Evolutionary conservation across 441 rosid species (phyloP).

Genomic region (Adansonia gregorii): DNA sequence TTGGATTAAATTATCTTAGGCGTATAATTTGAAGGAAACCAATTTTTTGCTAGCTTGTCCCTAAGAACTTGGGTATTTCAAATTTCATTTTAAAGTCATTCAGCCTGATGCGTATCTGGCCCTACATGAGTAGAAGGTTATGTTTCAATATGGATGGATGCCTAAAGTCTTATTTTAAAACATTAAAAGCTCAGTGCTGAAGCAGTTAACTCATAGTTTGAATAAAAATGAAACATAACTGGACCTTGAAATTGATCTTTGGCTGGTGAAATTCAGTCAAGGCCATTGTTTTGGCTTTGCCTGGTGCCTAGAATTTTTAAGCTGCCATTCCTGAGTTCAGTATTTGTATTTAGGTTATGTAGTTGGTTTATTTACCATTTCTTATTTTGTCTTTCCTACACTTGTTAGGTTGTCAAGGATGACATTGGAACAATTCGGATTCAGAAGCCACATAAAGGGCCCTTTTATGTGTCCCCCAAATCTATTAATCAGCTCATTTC

Average conservation of each 20-base stretch:
- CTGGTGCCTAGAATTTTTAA: neutral
- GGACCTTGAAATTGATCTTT: neutral
- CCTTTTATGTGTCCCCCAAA: conserved; percentile 84
- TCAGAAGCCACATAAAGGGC: conserved; percentile 84
- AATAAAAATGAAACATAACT: neutral
- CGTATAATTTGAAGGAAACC: neutral
- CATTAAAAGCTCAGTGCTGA: neutral
- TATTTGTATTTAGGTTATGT: conserved; percentile 1
- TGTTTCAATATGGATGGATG: conserved; percentile 8
- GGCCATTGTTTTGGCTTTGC: neutral
- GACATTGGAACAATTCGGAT: conserved; percentile 73
- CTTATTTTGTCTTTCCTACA: conserved; percentile 24
- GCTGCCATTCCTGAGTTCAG: neutral
- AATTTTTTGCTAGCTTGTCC: neutral
- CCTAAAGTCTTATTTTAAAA: neutral
- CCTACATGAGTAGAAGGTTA: neutral
- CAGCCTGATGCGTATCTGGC: neutral
- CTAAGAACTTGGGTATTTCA: neutral
- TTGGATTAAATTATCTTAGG: neutral
- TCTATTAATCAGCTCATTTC: conserved; percentile 72
- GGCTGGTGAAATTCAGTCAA: neutral
- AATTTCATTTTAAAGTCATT: neutral
- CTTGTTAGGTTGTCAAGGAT: conserved; percentile 70
- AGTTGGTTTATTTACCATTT: conserved; percentile 6
- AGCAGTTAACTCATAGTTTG: neutral